These are phyloP conservation scores for Grigorovia yakushimaensis DNA, from an alignment of 805 yeast genomes.

Conservation along the genomic window DNA sequence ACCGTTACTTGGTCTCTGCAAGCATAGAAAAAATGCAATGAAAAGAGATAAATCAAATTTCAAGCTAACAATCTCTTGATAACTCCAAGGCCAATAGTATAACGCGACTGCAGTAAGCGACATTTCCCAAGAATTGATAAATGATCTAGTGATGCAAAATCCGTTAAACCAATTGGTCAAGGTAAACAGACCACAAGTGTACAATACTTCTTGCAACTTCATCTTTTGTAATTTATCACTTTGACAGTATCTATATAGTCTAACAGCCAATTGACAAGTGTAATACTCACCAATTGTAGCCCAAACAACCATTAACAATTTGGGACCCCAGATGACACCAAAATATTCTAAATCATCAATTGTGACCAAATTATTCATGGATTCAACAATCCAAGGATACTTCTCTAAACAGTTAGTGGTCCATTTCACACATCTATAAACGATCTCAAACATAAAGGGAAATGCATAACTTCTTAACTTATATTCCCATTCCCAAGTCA, in stretches of 20 bases:
- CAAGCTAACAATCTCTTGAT: slow-evolving; percentile 6
- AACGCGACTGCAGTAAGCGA: slow-evolving; percentile 57
- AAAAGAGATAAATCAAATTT: slow-evolving; percentile 32
- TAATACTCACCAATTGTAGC: slow-evolving; percentile 66
- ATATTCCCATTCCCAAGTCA: slow-evolving; percentile 91
- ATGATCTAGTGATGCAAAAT: slow-evolving; percentile 71
- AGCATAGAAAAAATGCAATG: slow-evolving; percentile 52
- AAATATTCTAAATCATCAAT: slow-evolving; percentile 27
- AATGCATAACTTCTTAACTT: slow-evolving; percentile 70
- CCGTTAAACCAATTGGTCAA: slow-evolving; percentile 52
- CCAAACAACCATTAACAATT: slow-evolving; percentile 54
- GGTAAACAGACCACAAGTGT: slow-evolving; percentile 16
- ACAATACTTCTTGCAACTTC: slow-evolving; percentile 4
- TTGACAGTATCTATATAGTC: slow-evolving; percentile 11
- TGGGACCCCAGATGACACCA: slow-evolving; percentile 47
- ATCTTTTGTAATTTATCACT: not conserved
- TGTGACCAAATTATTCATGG: not conserved
- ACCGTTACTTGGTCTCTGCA: slow-evolving; percentile 78
- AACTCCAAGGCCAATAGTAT: slow-evolving; percentile 61
- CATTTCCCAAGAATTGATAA: slow-evolving; percentile 77
- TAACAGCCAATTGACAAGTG: slow-evolving; percentile 39
- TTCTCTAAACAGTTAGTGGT: not conserved
- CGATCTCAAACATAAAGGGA: slow-evolving; percentile 54
- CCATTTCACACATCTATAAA: slow-evolving; percentile 8
- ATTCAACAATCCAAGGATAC: not conserved